A percentile compares a stretch with the other conserved stretches of the same genome.
These are phyloP conservation scores for Talaromyces pinophilus DNA, from an alignment of 2,329 filamentous ascomycete genomes.

Conservation along the genomic window DNA sequence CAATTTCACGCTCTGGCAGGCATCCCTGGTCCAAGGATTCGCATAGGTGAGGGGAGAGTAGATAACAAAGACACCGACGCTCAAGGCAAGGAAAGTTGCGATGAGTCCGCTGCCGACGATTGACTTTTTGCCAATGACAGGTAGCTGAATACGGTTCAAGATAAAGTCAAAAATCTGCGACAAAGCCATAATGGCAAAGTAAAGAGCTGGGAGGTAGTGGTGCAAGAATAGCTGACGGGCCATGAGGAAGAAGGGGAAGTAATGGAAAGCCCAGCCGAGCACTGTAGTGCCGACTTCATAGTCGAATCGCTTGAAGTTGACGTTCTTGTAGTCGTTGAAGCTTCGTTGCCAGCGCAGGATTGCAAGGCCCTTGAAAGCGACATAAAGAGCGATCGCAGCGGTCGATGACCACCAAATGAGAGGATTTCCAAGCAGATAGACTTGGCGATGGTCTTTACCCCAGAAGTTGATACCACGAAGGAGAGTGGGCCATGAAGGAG, in stretches of 20 bases:
- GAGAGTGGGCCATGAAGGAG: constrained; percentile 87
- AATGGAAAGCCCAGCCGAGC: constrained; percentile 94
- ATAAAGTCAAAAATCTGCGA: constrained; percentile 88
- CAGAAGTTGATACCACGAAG: constrained; percentile 98
- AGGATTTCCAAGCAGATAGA: constrained; percentile 94
- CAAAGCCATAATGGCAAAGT: constrained; percentile 87
- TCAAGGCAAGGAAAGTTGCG: constrained; percentile 71
- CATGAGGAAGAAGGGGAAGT: constrained; percentile 99
- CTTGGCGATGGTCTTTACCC: constrained; percentile 89
- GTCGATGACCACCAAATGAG: constrained; percentile 93
- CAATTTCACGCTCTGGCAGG: constrained; percentile 85
- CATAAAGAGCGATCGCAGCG: constrained; percentile 72
- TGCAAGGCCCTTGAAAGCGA: constrained; percentile 82
- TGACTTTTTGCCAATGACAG: constrained; percentile 70
- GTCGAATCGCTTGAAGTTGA: constrained; percentile 92
- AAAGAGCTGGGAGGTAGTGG: constrained; percentile 96
- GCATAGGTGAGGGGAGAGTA: constrained; percentile 90
- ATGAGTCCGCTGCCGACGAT: constrained; percentile 73
- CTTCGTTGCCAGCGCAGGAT: constrained; percentile 92
- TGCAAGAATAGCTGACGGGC: constrained; percentile 96
- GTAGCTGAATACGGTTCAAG: constrained; percentile 68
- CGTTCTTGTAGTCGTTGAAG: constrained; percentile 78
- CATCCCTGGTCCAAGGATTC: constrained; percentile 85
- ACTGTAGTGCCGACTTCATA: constrained; percentile 91
- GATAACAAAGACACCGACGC: constrained; percentile 75